Evolutionary conservation across 306 rosid species (phyloP).

Genomic region (Citrullus amarus): DNA sequence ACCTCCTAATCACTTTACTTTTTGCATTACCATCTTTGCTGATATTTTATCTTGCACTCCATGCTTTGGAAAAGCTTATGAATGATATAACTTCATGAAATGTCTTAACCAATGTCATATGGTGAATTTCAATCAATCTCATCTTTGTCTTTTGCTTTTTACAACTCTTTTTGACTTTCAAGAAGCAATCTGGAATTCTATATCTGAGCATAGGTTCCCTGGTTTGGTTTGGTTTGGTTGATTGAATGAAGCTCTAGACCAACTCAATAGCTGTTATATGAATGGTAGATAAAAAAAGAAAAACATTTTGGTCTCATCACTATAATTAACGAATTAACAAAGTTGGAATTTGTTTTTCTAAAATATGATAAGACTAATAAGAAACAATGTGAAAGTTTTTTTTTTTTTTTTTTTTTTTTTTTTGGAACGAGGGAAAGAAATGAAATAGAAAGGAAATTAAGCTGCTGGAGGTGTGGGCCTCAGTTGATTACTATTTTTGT

Average conservation of each 20-base stretch:
- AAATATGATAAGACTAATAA: too few relatives aligned
- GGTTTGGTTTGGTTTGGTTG: not conserved
- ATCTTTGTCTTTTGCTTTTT: not conserved
- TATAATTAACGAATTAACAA: too few relatives aligned
- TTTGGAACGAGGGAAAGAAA: too few relatives aligned
- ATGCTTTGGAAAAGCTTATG: conserved; percentile 57
- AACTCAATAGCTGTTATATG: not conserved
- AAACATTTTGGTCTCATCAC: too few relatives aligned
- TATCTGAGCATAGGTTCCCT: not conserved
- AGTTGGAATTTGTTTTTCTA: too few relatives aligned
- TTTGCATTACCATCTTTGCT: conserved; percentile 81
- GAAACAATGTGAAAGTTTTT: too few relatives aligned
- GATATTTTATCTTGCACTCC: conserved; percentile 61
- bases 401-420: too few relatives aligned
- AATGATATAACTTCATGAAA: conserved; percentile 61
- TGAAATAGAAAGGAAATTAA: too few relatives aligned
- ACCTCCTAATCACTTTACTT: conserved; percentile 57
- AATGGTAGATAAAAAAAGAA: too few relatives aligned
- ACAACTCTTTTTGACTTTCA: not conserved
- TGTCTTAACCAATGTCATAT: conserved; percentile 1
- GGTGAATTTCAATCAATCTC: not conserved
- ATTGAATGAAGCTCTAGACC: not conserved
- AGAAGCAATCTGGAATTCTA: not conserved
- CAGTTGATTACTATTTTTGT: too few relatives aligned
- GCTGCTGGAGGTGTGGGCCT: too few relatives aligned